Conservation (phyloP, 148 eudicot genomes). For the Vaccinium macrocarpon region DNA sequence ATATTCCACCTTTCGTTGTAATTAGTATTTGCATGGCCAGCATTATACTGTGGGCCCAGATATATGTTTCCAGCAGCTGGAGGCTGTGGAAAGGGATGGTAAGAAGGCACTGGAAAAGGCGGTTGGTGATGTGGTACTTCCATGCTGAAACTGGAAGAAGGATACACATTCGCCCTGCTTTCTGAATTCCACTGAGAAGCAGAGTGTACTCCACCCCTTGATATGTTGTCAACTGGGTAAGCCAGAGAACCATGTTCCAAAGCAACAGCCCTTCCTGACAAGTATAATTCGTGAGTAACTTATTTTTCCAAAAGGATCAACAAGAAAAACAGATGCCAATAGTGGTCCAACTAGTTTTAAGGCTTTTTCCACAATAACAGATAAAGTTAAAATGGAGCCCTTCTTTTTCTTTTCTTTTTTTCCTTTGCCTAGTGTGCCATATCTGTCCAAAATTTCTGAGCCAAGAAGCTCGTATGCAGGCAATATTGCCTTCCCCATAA, state of each 20-base stretch:
- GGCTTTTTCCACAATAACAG: neutral
- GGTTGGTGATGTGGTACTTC: slow-evolving; percentile 23
- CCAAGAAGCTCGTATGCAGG: neutral
- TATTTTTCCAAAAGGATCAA: neutral
- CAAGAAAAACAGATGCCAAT: slow-evolving; percentile 4
- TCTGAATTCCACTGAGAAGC: slow-evolving; percentile 26
- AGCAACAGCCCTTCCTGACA: slow-evolving; percentile 28
- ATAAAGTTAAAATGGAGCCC: neutral
- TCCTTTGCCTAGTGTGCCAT: neutral
- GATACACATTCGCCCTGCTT: slow-evolving; percentile 14
- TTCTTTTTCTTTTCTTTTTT: neutral
- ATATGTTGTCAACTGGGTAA: slow-evolving; percentile 10
- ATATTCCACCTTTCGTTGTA: slow-evolving; percentile 14
- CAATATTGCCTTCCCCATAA: neutral
- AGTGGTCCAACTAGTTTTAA: neutral
- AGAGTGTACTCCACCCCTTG: slow-evolving; percentile 17
- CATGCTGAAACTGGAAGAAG: slow-evolving; percentile 26
- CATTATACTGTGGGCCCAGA: slow-evolving; percentile 14
- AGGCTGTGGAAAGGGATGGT: slow-evolving; percentile 19
- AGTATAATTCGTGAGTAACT: neutral
- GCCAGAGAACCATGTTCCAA: slow-evolving; percentile 24
- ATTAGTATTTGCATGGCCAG: slow-evolving; percentile 9
- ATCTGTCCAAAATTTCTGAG: neutral
- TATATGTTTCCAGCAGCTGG: slow-evolving; percentile 20
- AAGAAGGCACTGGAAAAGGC: slow-evolving; percentile 17